These are phyloP conservation scores for Vickermania ingenoplastis DNA, from an alignment of 208 protist species.

Conservation along the genomic window DNA sequence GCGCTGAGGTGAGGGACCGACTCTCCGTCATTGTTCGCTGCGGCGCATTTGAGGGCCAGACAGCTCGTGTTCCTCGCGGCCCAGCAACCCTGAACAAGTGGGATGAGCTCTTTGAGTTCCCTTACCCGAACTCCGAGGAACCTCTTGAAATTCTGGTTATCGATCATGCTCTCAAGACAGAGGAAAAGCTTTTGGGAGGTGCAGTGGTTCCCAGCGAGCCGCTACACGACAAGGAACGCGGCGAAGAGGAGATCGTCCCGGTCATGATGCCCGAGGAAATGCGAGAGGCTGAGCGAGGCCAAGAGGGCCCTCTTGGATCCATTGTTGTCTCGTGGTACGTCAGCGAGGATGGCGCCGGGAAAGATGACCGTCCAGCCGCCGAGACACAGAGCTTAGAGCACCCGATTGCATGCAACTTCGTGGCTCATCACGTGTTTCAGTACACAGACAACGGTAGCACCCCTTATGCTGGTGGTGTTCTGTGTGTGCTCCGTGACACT, in stretches of 20 bases:
- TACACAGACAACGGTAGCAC: slow-evolving; percentile 78
- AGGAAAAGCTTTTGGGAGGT: slow-evolving; percentile 63
- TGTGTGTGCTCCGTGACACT: slow-evolving; percentile 81
- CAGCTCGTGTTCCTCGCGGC: slow-evolving; percentile 67
- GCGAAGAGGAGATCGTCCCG: slow-evolving; percentile 68
- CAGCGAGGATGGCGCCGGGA: slow-evolving; percentile 25
- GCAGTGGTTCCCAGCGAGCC: slow-evolving; percentile 53
- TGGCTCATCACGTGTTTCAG: slow-evolving; percentile 81
- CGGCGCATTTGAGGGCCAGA: slow-evolving; percentile 84
- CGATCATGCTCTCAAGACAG: slow-evolving; percentile 49
- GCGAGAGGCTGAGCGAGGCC: slow-evolving; percentile 36
- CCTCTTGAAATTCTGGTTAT: slow-evolving; percentile 74
- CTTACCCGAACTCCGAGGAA: slow-evolving; percentile 72
- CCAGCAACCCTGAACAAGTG: slow-evolving; percentile 54
- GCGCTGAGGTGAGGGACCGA: slow-evolving; percentile 36
- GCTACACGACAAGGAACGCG: slow-evolving; percentile 51
- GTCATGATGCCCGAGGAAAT: slow-evolving; percentile 58
- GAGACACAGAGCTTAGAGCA: slow-evolving; percentile 55
- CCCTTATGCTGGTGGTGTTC: slow-evolving; percentile 56
- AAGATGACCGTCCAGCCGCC: slow-evolving; percentile 33
- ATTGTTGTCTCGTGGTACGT: slow-evolving; percentile 82
- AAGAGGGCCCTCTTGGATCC: slow-evolving; percentile 64
- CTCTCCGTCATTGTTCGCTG: slow-evolving; percentile 79
- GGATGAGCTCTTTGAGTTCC: slow-evolving; percentile 87
- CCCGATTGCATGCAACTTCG: slow-evolving; percentile 66